Evolutionary conservation across 805 yeast genomes (phyloP), one percentile per base, ranked within the genome.

Genomic region (Helenozyma rhizophorensis): DNA sequence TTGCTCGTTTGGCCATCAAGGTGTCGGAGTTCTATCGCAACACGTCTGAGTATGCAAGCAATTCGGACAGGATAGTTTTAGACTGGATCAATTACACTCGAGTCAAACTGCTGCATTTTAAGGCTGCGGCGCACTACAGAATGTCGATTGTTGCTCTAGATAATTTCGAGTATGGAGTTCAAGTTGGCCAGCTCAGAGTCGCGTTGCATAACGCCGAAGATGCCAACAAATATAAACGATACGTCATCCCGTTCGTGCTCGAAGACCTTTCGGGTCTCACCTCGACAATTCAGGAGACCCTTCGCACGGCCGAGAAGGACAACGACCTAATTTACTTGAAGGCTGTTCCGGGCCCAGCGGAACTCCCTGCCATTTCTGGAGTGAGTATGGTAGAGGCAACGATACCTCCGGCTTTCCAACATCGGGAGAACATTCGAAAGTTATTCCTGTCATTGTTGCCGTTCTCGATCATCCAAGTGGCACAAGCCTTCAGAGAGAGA

Each of bases 241-340:
- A 68, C 34, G 76, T 72, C 1, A 40, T 54, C n/a, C 46, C 54
- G 8, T 32, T 59, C 2, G 78, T 77, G 0, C 41, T 69, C 5
- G 72, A 69, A 5, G 87, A 81, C 48, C 54, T 78, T 8, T 45
- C 57, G 12, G 78, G 79, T 0, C 65, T 89, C 13, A 42, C 53
- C 1, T 52, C 54, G 3, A 65, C 68, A 2, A 63, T 83, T 1
- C 50, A 58, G 8, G 68, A 64, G 1, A 64, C 70, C 1, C 48
- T 80, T 8, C 57, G 64, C 12, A 62, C 72, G 3, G 76, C 89
- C 0, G 87, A 83, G 42, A 71, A 78, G 43, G 96, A 88, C 43
- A 88, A 88, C 51, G 89, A 87, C 48, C 63, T 87, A 45, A 78
- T 89, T 5, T 85, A 86, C 54, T 58, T 84, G 24, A 80, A 83